These are phyloP conservation scores for Wickerhamomyces xylosicus DNA, from an alignment of 805 yeast species.

Conservation along the genomic window DNA sequence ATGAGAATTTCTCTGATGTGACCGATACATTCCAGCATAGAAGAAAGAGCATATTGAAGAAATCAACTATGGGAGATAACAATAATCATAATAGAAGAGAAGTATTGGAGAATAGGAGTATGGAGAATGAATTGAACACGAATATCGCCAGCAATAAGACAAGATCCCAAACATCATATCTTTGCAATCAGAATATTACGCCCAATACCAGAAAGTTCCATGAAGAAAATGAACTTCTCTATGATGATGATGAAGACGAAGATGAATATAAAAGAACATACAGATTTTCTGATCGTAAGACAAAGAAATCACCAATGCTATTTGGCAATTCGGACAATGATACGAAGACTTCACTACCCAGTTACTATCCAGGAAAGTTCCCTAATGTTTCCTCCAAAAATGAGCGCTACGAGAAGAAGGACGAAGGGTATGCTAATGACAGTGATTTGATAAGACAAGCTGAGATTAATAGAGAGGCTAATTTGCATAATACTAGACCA, in stretches of 20 bases:
- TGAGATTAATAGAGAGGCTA: too few species aligned
- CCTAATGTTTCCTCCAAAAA: constrained; percentile 12
- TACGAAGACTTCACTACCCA: constrained; percentile 9
- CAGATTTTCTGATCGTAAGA: neutral
- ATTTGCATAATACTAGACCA: too few species aligned
- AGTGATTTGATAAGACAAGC: too few species aligned
- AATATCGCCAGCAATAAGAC: constrained; percentile 9
- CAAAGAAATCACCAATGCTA: constrained; percentile 2
- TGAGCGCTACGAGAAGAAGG: constrained; percentile 2
- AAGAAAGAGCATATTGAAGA: constrained; percentile 1
- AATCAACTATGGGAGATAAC: neutral
- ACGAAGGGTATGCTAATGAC: constrained; percentile 1
- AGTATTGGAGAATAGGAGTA: constrained; percentile 1
- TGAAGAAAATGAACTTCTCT: constrained; percentile 13
- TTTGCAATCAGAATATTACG: constrained; percentile 2
- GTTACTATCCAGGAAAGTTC: constrained; percentile 17
- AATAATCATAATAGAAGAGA: constrained; percentile 2
- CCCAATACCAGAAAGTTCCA: constrained; percentile 3
- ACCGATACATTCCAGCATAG: constrained; percentile 13
- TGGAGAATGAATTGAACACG: neutral
- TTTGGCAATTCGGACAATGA: constrained; percentile 1
- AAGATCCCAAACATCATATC: constrained; percentile 5
- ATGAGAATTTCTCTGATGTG: constrained; percentile 2
- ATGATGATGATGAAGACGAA: constrained; percentile 8
- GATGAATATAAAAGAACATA: constrained; percentile 1